phyloP scores from a whole-genome alignment of 352 stramenopile species.

The Phytophthora rubi region DNA sequence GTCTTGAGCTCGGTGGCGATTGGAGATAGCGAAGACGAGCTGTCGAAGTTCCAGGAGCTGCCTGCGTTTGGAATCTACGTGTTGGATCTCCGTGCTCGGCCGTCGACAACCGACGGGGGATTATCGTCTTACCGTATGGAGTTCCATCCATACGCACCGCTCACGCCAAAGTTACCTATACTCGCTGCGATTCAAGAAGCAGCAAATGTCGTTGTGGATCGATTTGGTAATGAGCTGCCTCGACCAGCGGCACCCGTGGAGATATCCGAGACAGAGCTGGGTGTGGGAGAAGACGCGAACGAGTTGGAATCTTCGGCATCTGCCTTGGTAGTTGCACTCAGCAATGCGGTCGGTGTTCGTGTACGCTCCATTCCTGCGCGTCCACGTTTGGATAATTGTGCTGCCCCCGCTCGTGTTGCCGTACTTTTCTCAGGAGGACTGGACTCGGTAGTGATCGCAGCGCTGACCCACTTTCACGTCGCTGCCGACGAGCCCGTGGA shows the following conservation, averaged over 20 bases:
- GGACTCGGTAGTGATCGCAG: slow-evolving; percentile 96
- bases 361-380: slow-evolving; percentile 63
- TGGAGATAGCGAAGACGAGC: slow-evolving; percentile 17
- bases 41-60: slow-evolving; percentile 67
- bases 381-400: not conserved
- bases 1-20: slow-evolving; percentile 62
- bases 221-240: slow-evolving; percentile 40
- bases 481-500: slow-evolving; percentile 79
- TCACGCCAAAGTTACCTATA: slow-evolving; percentile 10
- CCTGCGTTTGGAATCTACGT: slow-evolving; percentile 76
- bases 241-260: slow-evolving; percentile 2
- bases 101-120: not conserved
- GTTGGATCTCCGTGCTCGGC: slow-evolving; percentile 48
- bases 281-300: not conserved
- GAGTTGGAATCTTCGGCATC: slow-evolving; percentile 35
- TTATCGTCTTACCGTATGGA: slow-evolving; percentile 28
- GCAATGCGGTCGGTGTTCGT: slow-evolving; percentile 80
- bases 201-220: slow-evolving; percentile 26
- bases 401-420: slow-evolving; percentile 52
- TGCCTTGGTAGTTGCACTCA: slow-evolving; percentile 72
- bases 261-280: not conserved
- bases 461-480: slow-evolving; percentile 83
- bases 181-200: not conserved
- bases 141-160: slow-evolving; percentile 47
- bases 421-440: slow-evolving; percentile 97